Evolutionary conservation across 805 yeast species (phyloP), one percentile per base, ranked within the genome.

Genomic region (Spathaspora passalidarum): DNA sequence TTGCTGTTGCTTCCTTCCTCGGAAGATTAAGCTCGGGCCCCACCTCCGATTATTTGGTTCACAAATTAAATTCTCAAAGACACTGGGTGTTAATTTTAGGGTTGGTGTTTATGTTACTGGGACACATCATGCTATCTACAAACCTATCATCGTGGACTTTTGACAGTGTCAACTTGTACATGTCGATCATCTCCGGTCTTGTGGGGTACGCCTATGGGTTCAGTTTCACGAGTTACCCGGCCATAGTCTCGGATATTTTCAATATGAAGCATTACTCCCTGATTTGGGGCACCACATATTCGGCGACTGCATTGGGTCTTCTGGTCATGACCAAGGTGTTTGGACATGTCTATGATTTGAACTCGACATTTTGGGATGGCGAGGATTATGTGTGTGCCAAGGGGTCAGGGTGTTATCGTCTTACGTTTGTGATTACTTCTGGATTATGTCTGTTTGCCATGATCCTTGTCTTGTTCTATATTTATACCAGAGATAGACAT

Each of bases 121-220:
- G 69, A 2, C 71, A 66, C 43, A 42, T 54, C 9, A 39, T 62
- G 17, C 49, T 51, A 17, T 49, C 63, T 10, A 26, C 60, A 8
- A 49, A 50, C 9, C 40, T 59, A 9, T 51, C 47, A 22, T 5
- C 39, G 2, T 40, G 54, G 40, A 47, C 52, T 19, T 16, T 44
- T 19, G 41, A 42, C 9, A 36, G 43, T 2, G 55, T 54, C 10
- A 60, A 62, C 36, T 39, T 50, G 4, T 52, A 49, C 17, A 47
- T 66, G n/a, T 48, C 56, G 53, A 43, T 59, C 11, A 52, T 55
- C 7, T 63, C 70, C 2, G 50, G 56, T 43, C 38, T 60, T 20
- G 61, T 66, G 35, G 71, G 71, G 1, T 66, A 54, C 38, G 63
- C 69, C 8, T 65, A 66, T 49, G 71, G 71, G 2, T 65, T 65